These are phyloP conservation scores for Ascochyta clinopodiicola DNA, from an alignment of 2,329 filamentous ascomycete species.

Conservation along the genomic window DNA sequence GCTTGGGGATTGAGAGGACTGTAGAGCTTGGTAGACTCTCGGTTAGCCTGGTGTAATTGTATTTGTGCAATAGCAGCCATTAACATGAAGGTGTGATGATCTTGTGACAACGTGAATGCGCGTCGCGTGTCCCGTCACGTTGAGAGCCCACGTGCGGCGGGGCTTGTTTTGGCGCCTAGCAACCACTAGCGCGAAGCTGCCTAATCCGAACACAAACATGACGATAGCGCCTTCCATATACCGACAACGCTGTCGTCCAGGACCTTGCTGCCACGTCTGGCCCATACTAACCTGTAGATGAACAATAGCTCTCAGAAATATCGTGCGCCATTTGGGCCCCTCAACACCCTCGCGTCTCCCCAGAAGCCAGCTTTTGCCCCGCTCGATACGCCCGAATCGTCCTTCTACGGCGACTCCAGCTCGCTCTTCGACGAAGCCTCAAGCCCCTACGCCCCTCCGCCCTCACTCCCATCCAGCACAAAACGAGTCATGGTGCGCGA, in stretches of 20 bases:
- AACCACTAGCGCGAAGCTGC: slow-evolving; percentile 7
- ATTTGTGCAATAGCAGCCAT: no score
- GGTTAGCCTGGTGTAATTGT: no score
- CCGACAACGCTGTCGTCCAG: background rate
- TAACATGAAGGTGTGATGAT: background rate
- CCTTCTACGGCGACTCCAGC: slow-evolving; percentile 39
- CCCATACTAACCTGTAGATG: slow-evolving; percentile 23
- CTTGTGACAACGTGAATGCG: slow-evolving; percentile 22
- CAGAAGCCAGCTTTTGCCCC: slow-evolving; percentile 38
- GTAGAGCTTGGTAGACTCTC: background rate
- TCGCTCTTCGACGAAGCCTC: slow-evolving; percentile 44
- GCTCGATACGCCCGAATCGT: slow-evolving; percentile 7
- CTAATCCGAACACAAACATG: slow-evolving; percentile 20
- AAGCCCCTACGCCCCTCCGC: slow-evolving; percentile 15
- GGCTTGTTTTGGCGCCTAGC: slow-evolving; percentile 14
- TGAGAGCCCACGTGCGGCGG: slow-evolving; percentile 3
- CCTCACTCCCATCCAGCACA: background rate
- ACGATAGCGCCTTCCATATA: slow-evolving; percentile 4
- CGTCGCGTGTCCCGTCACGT: background rate
- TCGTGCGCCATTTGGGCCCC: slow-evolving; percentile 41
- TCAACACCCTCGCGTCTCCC: slow-evolving; percentile 43
- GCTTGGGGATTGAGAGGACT: slow-evolving; percentile 24
- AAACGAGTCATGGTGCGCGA: slow-evolving; percentile 58
- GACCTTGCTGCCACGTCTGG: background rate
- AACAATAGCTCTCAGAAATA: slow-evolving; percentile 36